Base-by-base conservation (phyloP, 805 yeast species). In the Suhomyces pyralidae region DNA sequence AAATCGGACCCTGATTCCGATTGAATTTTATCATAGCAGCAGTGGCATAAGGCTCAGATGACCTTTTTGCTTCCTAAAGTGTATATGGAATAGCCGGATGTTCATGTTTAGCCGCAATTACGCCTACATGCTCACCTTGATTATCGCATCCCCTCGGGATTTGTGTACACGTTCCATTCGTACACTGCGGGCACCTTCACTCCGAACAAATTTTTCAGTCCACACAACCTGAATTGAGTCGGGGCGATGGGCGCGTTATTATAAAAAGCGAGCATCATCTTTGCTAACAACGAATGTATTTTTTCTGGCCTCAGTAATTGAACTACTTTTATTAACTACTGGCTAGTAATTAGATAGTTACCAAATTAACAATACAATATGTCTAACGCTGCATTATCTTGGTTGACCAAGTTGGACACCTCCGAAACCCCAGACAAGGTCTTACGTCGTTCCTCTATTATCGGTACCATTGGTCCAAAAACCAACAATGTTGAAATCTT, bases 381-480 rank as follows among this genome's bases (percentile, higher is more conserved):
- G 79, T 75, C 79, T 43, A 62, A 73, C 62, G 65, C 81, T 62
- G 70, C 77, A 65, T 65, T 91, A 70, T 83, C 84, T 69, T 92
- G 97, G 97, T 82, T 92, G 74, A 80, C 90, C 65, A 75, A 83
- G 64, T 84, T 91, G 70, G 85, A 91, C 76, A 81, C 85, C 61
- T 72, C 80, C 61, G 81, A 81, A 61, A 83, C 86, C 65, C 96
- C 96, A 57, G 88, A 87, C 70, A 79, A 83, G 71, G 83, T 82
- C 73, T 80, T 80, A 71, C 91, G 99, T 79, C 90, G 97, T 75
- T 88, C 97, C 57, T 88, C 97, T 58, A 94, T 94, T 77, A 92
- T 94, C 69, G 97, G 98, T 73, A 94, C 99, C 64, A 94, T 94
- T 76, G 99, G 99, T 66, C 99, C 99, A 69, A 91, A 90, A 81